These are phyloP conservation scores for Xylariaceae sp. DNA, from an alignment of 2,329 filamentous ascomycete genomes.

Conservation along the genomic window DNA sequence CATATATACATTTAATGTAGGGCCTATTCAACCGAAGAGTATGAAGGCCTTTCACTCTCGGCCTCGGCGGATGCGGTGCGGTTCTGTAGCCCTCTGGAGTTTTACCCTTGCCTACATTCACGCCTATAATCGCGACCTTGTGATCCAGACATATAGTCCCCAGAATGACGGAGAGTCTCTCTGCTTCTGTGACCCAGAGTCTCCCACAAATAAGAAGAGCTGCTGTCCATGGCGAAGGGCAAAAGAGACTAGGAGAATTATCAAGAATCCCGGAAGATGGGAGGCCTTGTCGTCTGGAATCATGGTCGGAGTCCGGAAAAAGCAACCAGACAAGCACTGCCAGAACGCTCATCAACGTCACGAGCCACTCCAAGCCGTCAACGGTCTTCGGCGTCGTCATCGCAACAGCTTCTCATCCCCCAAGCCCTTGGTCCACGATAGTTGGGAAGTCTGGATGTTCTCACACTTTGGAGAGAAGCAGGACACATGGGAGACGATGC, in stretches of 20 bases:
- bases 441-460: conserved; percentile 54
- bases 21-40: conserved; percentile 53
- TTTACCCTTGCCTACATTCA: conserved; percentile 63
- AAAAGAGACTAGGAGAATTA: conserved; percentile 45
- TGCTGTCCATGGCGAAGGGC: conserved; percentile 50
- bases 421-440: conserved; percentile 24
- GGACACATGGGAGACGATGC: conserved; percentile 41
- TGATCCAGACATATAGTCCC: conserved; percentile 61
- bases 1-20: conserved; percentile 59
- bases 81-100: conserved; percentile 52
- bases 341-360: conserved; percentile 13
- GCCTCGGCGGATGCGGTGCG: conserved; percentile 48
- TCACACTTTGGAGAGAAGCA: conserved; percentile 38
- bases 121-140: conserved; percentile 54
- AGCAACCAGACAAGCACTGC: conserved; percentile 23
- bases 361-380: conserved; percentile 12
- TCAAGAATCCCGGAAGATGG: conserved; percentile 64
- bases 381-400: conserved; percentile 27
- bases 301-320: conserved; percentile 58
- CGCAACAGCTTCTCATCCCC: conserved; percentile 10
- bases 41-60: conserved; percentile 56
- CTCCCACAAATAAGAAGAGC: conserved; percentile 33
- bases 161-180: conserved; percentile 50
- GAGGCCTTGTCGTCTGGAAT: conserved; percentile 56
- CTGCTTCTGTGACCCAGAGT: conserved; percentile 46